Conservation (phyloP, 2,329 filamentous ascomycete species). For the Fusarium burgessii region DNA sequence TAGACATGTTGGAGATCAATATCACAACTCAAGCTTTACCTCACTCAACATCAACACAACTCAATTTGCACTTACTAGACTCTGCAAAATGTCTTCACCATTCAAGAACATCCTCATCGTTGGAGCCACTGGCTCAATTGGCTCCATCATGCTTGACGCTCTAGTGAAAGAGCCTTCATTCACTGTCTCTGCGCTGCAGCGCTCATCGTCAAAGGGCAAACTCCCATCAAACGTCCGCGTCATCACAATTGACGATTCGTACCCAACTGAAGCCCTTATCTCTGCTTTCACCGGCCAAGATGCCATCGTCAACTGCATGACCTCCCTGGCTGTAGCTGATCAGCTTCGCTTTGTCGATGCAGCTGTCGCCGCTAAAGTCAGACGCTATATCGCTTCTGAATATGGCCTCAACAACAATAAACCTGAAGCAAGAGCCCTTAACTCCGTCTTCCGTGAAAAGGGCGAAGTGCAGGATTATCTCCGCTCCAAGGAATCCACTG, state of each 20-base stretch:
- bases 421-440: not conserved
- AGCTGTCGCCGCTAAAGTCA: not conserved
- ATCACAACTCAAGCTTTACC: rapidly evolving
- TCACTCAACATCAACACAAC: rapidly evolving
- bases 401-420: slow-evolving; percentile 23
- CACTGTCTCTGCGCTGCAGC: not conserved
- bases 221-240: not conserved
- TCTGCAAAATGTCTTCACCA: not conserved
- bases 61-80: rapidly evolving
- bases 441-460: slow-evolving; percentile 11
- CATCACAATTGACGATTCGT: slow-evolving; percentile 10
- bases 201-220: slow-evolving; percentile 4
- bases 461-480: slow-evolving; percentile 16
- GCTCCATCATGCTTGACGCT: not conserved
- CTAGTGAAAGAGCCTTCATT: not conserved
- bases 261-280: not conserved
- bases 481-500: not conserved
- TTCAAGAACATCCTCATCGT: slow-evolving; percentile 10
- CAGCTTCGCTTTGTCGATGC: slow-evolving; percentile 15
- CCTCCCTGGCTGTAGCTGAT: slow-evolving; percentile 7
- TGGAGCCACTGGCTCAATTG: not conserved
- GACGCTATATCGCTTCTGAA: slow-evolving; percentile 4
- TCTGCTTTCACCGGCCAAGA: slow-evolving; percentile 7
- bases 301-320: slow-evolving; percentile 12
- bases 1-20: rapidly evolving